These are phyloP conservation scores for Syncephalis plumigaleata DNA, from an alignment of 371 early-diverging fungal genomes.

Conservation along the genomic window DNA sequence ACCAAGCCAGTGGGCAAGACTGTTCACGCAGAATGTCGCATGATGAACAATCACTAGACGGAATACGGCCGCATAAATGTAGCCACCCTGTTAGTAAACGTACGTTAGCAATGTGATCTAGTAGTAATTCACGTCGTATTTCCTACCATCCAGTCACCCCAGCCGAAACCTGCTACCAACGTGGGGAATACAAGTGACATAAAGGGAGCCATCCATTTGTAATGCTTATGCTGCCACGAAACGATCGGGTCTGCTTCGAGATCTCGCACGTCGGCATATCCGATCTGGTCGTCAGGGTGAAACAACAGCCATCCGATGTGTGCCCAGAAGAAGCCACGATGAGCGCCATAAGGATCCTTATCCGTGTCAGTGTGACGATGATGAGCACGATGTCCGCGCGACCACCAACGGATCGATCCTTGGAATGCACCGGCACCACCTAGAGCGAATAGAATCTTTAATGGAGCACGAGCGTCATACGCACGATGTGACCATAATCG, in stretches of 20 bases:
- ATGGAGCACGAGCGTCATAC: slow-evolving; percentile 40
- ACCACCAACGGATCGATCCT: slow-evolving; percentile 74
- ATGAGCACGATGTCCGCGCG: slow-evolving; percentile 72
- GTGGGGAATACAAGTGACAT: slow-evolving; percentile 61
- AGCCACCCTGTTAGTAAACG: slow-evolving; percentile 15
- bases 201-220: slow-evolving; percentile 42
- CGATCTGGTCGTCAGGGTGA: slow-evolving; percentile 44
- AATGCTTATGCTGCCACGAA: slow-evolving; percentile 70
- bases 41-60: slow-evolving; percentile 78
- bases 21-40: slow-evolving; percentile 86
- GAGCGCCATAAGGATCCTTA: slow-evolving; percentile 76
- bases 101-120: too few relatives aligned
- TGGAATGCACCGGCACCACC: slow-evolving; percentile 59
- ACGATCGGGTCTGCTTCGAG: slow-evolving; percentile 62
- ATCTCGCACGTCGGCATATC: slow-evolving; percentile 70
- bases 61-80: slow-evolving; percentile 61
- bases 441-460: slow-evolving; percentile 27
- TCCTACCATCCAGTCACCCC: slow-evolving; percentile 68
- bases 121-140: slow-evolving; percentile 30
- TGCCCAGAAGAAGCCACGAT: slow-evolving; percentile 65
- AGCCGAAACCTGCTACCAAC: slow-evolving; percentile 60
- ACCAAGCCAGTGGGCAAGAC: slow-evolving; percentile 63
- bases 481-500: slow-evolving; percentile 62
- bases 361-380: slow-evolving; percentile 85
- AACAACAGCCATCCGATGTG: slow-evolving; percentile 85